These are phyloP conservation scores for Blastobotrys americana DNA, from an alignment of 805 yeast species.

Conservation along the genomic window DNA sequence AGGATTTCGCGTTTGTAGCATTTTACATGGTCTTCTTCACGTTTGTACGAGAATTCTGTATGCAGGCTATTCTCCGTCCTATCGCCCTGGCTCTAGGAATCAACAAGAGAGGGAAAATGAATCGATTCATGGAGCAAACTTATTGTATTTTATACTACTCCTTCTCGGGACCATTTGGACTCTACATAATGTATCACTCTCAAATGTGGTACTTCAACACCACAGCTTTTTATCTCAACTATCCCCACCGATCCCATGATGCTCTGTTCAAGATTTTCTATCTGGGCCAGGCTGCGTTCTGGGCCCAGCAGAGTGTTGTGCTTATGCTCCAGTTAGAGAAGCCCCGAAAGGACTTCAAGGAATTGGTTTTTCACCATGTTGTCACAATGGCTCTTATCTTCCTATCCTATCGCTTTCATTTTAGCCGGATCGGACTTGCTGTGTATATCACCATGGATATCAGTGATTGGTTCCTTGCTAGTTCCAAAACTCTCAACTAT, in stretches of 20 bases:
- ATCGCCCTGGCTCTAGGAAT: constrained; percentile 52
- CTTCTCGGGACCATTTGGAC: constrained; percentile 74
- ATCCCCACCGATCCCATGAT: constrained; percentile 76
- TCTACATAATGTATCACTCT: constrained; percentile 75
- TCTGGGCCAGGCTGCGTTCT: constrained; percentile 88
- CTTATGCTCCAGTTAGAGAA: constrained; percentile 79
- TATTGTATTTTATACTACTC: constrained; percentile 80
- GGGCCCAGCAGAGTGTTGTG: constrained; percentile 93
- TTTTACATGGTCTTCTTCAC: constrained; percentile 84
- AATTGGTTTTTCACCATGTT: constrained; percentile 86
- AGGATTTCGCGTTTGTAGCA: constrained; percentile 72
- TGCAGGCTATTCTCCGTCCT: constrained; percentile 77
- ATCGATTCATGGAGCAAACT: constrained; percentile 88
- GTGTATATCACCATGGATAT: constrained; percentile 94
- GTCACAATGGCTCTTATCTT: constrained; percentile 83
- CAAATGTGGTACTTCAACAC: constrained; percentile 92
- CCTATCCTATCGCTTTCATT: constrained; percentile 86
- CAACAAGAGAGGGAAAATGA: constrained; percentile 46
- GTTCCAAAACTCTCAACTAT: constrained; percentile 82
- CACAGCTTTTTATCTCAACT: constrained; percentile 64
- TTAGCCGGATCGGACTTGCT: constrained; percentile 90
- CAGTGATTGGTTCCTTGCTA: constrained; percentile 80
- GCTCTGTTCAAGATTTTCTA: constrained; percentile 71
- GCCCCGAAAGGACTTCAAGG: constrained; percentile 90
- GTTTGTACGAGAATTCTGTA: constrained; percentile 79